Base-by-base conservation (phyloP, 176 grass and related monocot genomes). In the Oryza coarctata region DNA sequence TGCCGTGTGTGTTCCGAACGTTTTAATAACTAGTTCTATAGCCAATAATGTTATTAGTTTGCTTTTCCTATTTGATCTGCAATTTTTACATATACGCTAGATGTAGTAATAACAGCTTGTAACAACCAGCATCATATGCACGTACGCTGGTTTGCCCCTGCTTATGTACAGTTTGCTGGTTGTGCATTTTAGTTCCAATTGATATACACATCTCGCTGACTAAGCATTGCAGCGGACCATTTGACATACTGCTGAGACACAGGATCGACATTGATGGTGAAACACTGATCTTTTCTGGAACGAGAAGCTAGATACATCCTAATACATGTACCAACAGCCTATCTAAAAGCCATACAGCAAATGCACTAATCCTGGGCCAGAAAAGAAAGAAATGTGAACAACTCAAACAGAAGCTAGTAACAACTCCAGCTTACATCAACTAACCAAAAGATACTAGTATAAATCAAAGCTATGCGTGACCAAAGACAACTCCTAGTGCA, bases 241-340 rank as follows among this genome's bases (percentile, higher is more conserved):
- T 14, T 11, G 2, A 58, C 34, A 44, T 22, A 28, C 32, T 61
- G 12, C 25, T 15, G 52, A 71, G 28, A 23, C 28, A 52, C 40
- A 18, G 17, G 3, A 40, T 65, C 7, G 38, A 31, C 64, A 84
- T 84, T 44, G 82, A 84, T 76, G 82, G 62, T 60, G 74, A 40
- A 70, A 70, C 43, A 27, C 30, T 17, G 7, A 70, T 44, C 65
- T 28, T 70, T 71, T 44, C 74, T 74, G 2, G 75, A 71, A 63
- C 67, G 65, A 64, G 75, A 72, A 52, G 15, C 55, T 71, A 71
- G 29, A 34, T 33, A 5, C 65, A 38, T 32, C 7, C 9, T 12
- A 61, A 61, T 73, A 30, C 15, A 73, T 40, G 17, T 80, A 23
- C 22, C 43, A 73, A 52, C 41, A 8, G 61, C 55, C 10, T 34